Percentiles rank a stretch among this genome's conserved stretches.
Evolutionary conservation across 2,329 filamentous ascomycete species (phyloP).

Genomic region (Lasiodiplodia hormozganensis): DNA sequence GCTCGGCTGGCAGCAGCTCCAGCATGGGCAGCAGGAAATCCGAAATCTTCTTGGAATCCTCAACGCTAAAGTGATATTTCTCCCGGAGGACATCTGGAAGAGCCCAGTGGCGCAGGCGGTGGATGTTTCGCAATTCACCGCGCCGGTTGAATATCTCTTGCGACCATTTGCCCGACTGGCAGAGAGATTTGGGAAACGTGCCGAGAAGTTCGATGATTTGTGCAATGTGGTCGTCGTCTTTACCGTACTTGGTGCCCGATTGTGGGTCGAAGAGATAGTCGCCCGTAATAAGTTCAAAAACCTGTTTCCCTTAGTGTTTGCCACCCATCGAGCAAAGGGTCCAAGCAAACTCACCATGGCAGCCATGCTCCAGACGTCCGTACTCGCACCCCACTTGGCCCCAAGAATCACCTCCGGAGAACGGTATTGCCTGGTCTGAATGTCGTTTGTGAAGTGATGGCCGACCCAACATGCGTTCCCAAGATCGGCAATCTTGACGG

Average conservation of each 20-base stretch:
- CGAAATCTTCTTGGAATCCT: slow-evolving; percentile 79
- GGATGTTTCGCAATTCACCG: slow-evolving; percentile 96
- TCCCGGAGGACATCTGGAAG: slow-evolving; percentile 90
- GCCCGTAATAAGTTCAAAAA: slow-evolving; percentile 96
- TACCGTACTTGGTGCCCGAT: slow-evolving; percentile 98
- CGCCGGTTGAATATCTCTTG: slow-evolving; percentile 99
- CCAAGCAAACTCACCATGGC: slow-evolving; percentile 76
- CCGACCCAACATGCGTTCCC: slow-evolving; percentile 99
- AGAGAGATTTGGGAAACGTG: slow-evolving; percentile 89
- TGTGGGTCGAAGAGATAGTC: slow-evolving; percentile 99
- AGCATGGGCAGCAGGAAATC: slow-evolving; percentile 92
- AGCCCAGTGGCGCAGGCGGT: slow-evolving; percentile 94
- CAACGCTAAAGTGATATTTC: slow-evolving; percentile 92
- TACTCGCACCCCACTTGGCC: slow-evolving; percentile 98
- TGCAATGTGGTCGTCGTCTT: slow-evolving; percentile 98
- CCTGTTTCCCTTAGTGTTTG: slow-evolving; percentile 58
- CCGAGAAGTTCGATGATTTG: slow-evolving; percentile 98
- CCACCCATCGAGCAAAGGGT: neutral
- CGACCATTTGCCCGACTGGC: slow-evolving; percentile 92
- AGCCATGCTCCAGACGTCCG: slow-evolving; percentile 99
- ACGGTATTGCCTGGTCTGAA: slow-evolving; percentile 95
- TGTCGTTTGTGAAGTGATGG: slow-evolving; percentile 99
- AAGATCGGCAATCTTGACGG: slow-evolving; percentile 97
- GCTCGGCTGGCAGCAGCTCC: slow-evolving; percentile 83
- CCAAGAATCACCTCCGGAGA: slow-evolving; percentile 97